Evolutionary conservation across 108 stramenopile species (phyloP).

Genomic region (Cyclotella kingstonii): DNA sequence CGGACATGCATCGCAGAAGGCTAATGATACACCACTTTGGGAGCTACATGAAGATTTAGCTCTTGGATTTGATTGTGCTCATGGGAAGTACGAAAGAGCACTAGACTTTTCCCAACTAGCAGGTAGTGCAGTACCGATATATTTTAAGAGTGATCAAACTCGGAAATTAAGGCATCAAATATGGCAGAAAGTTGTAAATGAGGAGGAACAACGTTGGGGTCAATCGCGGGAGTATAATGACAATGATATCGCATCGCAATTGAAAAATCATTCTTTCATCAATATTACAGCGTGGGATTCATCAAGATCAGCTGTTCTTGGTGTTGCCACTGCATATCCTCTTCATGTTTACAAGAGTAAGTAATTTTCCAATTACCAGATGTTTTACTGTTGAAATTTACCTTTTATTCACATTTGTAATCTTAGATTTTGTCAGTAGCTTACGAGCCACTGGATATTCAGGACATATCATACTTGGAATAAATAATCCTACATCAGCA

Average conservation of each 20-base stretch:
- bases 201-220: conserved; percentile 21
- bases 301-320: conserved; percentile 34
- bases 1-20: conserved; percentile 41
- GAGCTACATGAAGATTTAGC: conserved; percentile 21
- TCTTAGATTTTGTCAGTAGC: conserved; percentile 55
- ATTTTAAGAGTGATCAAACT: conserved; percentile 19
- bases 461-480: conserved; percentile 71
- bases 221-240: too few species aligned
- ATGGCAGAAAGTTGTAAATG: conserved; percentile 27
- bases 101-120: conserved; percentile 5
- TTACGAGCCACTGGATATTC: conserved; percentile 62
- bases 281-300: conserved; percentile 3
- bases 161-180: conserved; percentile 16
- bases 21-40: conserved; percentile 24
- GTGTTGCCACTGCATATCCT: conserved; percentile 48
- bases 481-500: conserved; percentile 25
- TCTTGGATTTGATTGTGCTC: conserved; percentile 30
- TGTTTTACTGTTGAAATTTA: background rate
- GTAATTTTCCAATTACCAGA: background rate
- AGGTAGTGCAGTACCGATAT: conserved; percentile 18
- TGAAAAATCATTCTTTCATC: background rate
- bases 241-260: too few species aligned
- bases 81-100: conserved; percentile 8
- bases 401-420: background rate
- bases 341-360: conserved; percentile 30